Evolutionary conservation across 1,284 basidiomycete genomes (phyloP), one percentile per base, ranked within the genome.

Genomic region (Sporisorium exsertum): DNA sequence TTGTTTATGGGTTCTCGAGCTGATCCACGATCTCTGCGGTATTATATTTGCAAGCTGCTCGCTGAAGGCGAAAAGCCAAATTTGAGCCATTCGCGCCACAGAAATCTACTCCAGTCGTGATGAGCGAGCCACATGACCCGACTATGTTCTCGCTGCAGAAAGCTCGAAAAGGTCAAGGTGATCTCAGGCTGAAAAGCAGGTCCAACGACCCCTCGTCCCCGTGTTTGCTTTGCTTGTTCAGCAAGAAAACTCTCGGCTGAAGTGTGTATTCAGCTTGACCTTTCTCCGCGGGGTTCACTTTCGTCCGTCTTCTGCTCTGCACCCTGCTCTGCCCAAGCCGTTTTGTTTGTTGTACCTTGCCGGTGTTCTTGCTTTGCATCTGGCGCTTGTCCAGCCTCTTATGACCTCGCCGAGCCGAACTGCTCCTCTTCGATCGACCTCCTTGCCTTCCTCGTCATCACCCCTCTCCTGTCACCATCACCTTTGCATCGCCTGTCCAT

Each of bases 231-330:
- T 45, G 53, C 42, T 55, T 47, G 55, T 24, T 46, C 43, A 57
- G 42, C 43, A 35, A 46, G 13, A 35, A 35, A 35, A 13, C 3
- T 37, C 8, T 40, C 22, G 15, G 18, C 18, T 10, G 27, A n/a
- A n/a, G 20, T 53, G 53, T 62, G 46, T 56, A 56, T 55, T 62
- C 60, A 56, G 60, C 53, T 35, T 33, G 37, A 6, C 9, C 27
- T n/a, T 51, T 22, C 35, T 58, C 57, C 57, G 47, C 57, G 57
- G 47, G 27, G 51, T 22, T 53, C 35, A 37, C 32, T 13, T 33
- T 3, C 18, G 40, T 43, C 40, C 40, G 40, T 20, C 51, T 18
- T 33, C 15, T n/a, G 29, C 29, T 10, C 29, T 32, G 5, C 5
- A 5, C 29, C 10, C 27, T 32, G 35, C 47, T n/a, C 47, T 49